Evolutionary conservation across 495 filamentous ascomycete genomes (phyloP).

Genomic region (Cercophora newfieldiana): DNA sequence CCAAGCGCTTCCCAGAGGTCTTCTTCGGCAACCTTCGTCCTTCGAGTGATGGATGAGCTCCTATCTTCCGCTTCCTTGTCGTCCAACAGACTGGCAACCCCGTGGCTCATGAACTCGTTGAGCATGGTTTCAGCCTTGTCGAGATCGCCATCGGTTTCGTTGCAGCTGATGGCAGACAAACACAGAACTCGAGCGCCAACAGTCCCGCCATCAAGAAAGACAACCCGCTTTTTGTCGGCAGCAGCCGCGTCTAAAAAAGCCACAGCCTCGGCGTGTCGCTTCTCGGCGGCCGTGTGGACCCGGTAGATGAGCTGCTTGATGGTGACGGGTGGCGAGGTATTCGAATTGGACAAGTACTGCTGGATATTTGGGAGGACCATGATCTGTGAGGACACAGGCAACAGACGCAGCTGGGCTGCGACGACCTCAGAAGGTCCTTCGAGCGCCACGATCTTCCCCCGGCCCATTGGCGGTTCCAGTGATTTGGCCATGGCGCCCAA

Average conservation of each 20-base stretch:
- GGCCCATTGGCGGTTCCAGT: conserved; percentile 19
- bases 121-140: conserved; percentile 45
- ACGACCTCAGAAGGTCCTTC: conserved; percentile 50
- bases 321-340: conserved; percentile 30
- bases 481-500: conserved; percentile 16
- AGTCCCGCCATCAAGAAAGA: conserved; percentile 55
- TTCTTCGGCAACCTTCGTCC: neutral
- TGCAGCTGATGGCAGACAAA: conserved; percentile 43
- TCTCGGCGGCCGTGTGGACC: conserved; percentile 42
- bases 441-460: conserved; percentile 53
- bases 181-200: conserved; percentile 46
- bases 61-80: neutral
- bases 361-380: conserved; percentile 47
- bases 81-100: conserved; percentile 37
- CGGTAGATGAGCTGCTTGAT: conserved; percentile 40
- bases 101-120: conserved; percentile 44
- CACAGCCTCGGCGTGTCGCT: conserved; percentile 44
- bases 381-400: conserved; percentile 51
- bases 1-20: neutral
- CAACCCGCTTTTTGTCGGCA: conserved; percentile 42
- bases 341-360: conserved; percentile 33
- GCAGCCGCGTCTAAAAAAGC: conserved; percentile 45
- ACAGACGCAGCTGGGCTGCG: conserved; percentile 51
- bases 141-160: conserved; percentile 43
- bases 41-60: neutral